These are phyloP conservation scores for Marasmius sp. DNA, from an alignment of 1,284 basidiomycete species.

Conservation along the genomic window DNA sequence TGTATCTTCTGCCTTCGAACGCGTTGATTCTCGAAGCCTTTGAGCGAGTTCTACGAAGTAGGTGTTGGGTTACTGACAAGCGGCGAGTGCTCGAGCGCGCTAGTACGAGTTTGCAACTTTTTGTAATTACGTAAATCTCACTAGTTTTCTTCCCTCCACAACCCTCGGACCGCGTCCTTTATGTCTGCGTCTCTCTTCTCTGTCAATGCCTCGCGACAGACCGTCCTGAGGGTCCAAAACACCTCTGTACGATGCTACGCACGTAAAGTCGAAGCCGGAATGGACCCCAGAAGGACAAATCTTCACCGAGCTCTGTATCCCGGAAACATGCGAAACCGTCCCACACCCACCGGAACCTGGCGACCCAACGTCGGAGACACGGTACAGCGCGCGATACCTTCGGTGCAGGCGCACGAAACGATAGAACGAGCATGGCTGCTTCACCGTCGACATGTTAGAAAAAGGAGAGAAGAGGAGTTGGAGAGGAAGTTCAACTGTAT, in stretches of 20 bases:
- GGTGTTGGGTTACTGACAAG: no score
- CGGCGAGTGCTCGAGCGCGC: no score
- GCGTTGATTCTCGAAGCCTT: no score
- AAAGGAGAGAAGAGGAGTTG: conserved; percentile 65
- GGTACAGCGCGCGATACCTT: conserved; percentile 76
- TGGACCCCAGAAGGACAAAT: conserved; percentile 68
- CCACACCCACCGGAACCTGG: conserved; percentile 81
- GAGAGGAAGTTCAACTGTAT: conserved; percentile 76
- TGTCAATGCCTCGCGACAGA: background rate
- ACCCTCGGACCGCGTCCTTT: background rate
- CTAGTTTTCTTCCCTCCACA: background rate
- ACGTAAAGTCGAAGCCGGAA: conserved; percentile 19
- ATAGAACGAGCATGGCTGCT: conserved; percentile 92
- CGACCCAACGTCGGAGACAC: conserved; percentile 71
- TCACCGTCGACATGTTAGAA: conserved; percentile 73
- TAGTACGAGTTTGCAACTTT: no score
- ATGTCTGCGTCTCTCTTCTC: conserved; percentile 6
- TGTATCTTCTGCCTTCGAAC: background rate
- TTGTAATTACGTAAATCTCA: background rate
- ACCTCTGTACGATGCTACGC: conserved; percentile 30
- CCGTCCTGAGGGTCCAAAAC: background rate
- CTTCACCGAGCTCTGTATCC: conserved; percentile 83
- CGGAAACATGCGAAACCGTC: conserved; percentile 62
- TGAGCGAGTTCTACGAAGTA: no score
- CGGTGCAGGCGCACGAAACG: conserved; percentile 88